Conservation (phyloP, 2,329 filamentous ascomycete species). For the Clarireedia paspali region DNA sequence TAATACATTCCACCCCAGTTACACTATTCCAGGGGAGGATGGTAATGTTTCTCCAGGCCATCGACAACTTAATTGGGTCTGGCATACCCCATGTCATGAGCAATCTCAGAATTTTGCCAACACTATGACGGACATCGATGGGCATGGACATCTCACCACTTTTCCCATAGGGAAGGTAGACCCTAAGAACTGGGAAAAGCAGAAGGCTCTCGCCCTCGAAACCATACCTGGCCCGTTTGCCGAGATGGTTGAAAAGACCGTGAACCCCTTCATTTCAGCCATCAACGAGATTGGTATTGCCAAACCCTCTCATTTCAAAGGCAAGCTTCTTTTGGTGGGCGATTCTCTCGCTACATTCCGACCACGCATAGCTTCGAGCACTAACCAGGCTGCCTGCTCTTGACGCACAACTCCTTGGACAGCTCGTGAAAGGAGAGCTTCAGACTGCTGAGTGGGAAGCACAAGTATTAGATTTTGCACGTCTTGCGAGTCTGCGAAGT, state of each 20-base stretch:
- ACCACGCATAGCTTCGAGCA: conserved; percentile 8
- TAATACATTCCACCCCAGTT: neutral
- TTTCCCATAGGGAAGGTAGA: neutral
- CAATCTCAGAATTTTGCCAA: neutral
- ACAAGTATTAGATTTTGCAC: neutral
- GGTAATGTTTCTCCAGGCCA: neutral
- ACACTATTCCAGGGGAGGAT: neutral
- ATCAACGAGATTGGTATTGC: conserved; percentile 3
- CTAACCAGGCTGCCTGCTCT: conserved; percentile 8
- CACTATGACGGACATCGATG: neutral
- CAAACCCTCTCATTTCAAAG: conserved; percentile 1
- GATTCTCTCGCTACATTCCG: conserved; percentile 8
- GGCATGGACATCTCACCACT: neutral
- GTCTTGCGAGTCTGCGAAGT: neutral
- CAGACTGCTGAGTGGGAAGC: neutral
- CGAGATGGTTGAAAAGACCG: conserved; percentile 10
- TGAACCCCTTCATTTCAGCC: conserved; percentile 5
- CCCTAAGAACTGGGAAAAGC: neutral
- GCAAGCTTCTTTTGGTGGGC: conserved; percentile 10
- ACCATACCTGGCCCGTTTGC: neutral
- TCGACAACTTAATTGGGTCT: neutral
- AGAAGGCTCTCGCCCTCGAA: neutral
- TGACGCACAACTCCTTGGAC: conserved; percentile 1
- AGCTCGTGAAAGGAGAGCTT: conserved; percentile 5
- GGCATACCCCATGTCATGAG: neutral